These are phyloP conservation scores for Amanita molliuscula DNA, from an alignment of 768 basidiomycete species.

Conservation along the genomic window DNA sequence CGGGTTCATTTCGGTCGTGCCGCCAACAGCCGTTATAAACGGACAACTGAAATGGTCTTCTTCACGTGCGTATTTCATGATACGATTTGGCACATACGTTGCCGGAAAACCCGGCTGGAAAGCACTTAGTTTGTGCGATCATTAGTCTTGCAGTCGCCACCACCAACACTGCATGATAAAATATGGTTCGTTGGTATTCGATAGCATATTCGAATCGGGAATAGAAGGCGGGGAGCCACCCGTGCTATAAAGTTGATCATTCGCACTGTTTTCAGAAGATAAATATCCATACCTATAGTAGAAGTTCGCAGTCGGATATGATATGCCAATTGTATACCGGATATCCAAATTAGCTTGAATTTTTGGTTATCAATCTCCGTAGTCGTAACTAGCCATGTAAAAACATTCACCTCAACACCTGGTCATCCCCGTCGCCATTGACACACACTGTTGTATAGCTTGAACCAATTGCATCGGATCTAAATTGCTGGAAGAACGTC, in stretches of 20 bases:
- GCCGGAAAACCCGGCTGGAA: slow-evolving; percentile 53
- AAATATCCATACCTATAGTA: slow-evolving; percentile 36
- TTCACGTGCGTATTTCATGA: neutral
- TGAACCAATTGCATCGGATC: slow-evolving; percentile 35
- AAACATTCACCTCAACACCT: slow-evolving; percentile 38
- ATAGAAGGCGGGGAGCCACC: slow-evolving; percentile 57
- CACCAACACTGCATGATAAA: slow-evolving; percentile 38
- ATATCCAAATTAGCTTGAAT: slow-evolving; percentile 53
- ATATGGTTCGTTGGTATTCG: slow-evolving; percentile 55
- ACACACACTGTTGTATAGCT: slow-evolving; percentile 31
- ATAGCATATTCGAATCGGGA: slow-evolving; percentile 33
- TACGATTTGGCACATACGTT: slow-evolving; percentile 20
- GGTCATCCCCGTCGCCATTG: slow-evolving; percentile 50
- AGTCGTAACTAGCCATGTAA: neutral
- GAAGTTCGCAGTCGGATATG: slow-evolving; percentile 46
- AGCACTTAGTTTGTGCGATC: slow-evolving; percentile 29
- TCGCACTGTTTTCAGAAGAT: neutral
- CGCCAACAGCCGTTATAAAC: slow-evolving; percentile 58
- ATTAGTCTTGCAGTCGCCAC: slow-evolving; percentile 38
- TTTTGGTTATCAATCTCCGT: neutral
- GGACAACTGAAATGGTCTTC: slow-evolving; percentile 32
- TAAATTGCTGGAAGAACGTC: slow-evolving; percentile 45
- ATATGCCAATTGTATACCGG: too few relatives aligned
- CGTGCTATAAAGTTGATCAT: slow-evolving; percentile 28
- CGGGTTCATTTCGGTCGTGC: slow-evolving; percentile 48